Base-by-base conservation (phyloP, 106 monocot species). In the Dioscorea alata region DNA sequence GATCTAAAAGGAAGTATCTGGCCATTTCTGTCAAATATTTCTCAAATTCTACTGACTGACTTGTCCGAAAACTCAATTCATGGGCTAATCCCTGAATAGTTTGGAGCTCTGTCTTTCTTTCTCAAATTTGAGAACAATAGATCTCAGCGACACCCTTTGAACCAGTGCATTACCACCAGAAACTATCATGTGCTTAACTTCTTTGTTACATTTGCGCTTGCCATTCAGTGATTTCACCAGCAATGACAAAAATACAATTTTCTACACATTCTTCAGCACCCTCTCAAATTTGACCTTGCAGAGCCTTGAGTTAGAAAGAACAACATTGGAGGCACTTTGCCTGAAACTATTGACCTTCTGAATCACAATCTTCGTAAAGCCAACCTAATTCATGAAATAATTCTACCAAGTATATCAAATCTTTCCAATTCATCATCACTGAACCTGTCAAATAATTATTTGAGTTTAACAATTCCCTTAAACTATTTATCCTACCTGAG, bases 191-290 rank as follows among this genome's bases (percentile, higher is more conserved):
- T 61, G 68, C 31, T 28, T 86, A 76, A 34, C 72, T 18, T 60
- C 6, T 23, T 57, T 80, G 59, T 13, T 71, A 53, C 42, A 54
- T 56, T 52, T 79, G 48, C 79, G 76, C 60, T 76, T 86, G 15
- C 80, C 86, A 4, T 75, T 24, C 65, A 86, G 79, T 28, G 54
- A 76, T 13, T 71, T 86, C 31, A 65, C 66, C 7, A 82, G 82
- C 50, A 53, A 82, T 67, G 71, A 71, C 1, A 12, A 69, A n/a
- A 76, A 79, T 31, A 73, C 73, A 21, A 60, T 79, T 22, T 68
- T 80, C 54, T 16, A 2, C 18, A 57, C 76, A 13, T 80, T 87
- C 71, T 87, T 87, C 32, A 50, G 22, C 28, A 32, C 82, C 24
- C 20, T 82, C 50, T 65, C 79, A 33, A 82, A 82, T 49, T 58